A percentile compares a stretch with the other conserved stretches of the same genome.
Evolutionary conservation across 2,329 filamentous ascomycete genomes (phyloP).

Genomic region (Neofusicoccum laricinum): DNA sequence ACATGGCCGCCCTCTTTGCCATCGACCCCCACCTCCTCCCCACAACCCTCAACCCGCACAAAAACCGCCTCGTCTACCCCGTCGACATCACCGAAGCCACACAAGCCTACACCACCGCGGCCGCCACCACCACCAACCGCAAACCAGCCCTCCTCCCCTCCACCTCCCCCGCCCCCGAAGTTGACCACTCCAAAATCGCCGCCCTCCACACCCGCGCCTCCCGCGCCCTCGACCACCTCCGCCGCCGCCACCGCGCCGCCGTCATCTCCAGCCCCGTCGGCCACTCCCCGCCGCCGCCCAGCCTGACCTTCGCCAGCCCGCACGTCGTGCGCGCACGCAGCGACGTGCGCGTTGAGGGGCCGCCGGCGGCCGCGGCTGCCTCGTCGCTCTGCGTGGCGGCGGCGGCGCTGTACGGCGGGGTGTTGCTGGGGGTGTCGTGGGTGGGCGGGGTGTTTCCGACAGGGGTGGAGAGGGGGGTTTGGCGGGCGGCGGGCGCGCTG

Average conservation of each 20-base stretch:
- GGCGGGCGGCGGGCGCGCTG: conserved; percentile 16
- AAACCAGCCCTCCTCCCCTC: not conserved
- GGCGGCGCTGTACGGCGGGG: not conserved
- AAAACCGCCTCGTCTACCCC: conserved; percentile 8
- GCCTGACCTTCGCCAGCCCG: not conserved
- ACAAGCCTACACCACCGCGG: not conserved
- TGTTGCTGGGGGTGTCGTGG: not conserved
- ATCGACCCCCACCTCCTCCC: conserved; percentile 1
- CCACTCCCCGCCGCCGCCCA: not conserved
- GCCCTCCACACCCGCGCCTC: not conserved
- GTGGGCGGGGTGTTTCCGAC: conserved; percentile 21
- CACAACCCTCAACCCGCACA: not conserved
- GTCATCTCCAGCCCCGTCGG: not conserved
- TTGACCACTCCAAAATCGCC: not conserved
- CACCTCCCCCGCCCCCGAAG: not conserved
- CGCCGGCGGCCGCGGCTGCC: too few relatives aligned
- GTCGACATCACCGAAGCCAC: not conserved
- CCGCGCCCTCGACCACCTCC: conserved; percentile 9
- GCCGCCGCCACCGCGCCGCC: not conserved
- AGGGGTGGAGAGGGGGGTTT: conserved; percentile 22
- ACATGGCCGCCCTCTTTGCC: conserved; percentile 21
- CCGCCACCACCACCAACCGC: too few relatives aligned
- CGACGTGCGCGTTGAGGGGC: not conserved
- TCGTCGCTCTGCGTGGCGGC: not conserved
- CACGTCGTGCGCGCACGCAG: not conserved